Evolutionary conservation across 116 monocot species (phyloP), one percentile per base, ranked within the genome.

Genomic region (Zostera marina): DNA sequence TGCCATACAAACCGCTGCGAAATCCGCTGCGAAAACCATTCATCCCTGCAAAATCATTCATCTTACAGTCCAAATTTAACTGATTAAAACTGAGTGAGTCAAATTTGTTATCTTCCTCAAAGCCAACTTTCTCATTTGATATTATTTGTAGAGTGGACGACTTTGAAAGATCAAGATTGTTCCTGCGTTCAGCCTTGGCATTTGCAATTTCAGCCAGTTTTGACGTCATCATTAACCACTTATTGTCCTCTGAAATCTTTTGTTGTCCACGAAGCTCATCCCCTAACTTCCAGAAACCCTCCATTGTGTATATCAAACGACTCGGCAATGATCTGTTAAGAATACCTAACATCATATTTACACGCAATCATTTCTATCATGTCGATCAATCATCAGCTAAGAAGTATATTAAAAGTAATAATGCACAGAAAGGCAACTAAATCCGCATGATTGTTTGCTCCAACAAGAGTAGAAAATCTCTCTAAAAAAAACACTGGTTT

Each of bases 211-310:
- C 88, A 9, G 94, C 80, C 56, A 94, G 68, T 63, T 88, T 94
- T 14, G 88, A 88, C 19, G 85, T 81, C 44, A 94, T 79, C 21
- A 79, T 43, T 55, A 79, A 74, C 94, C 94, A 94, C 60, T 88
- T 81, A 26, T 82, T 70, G 52, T 94, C 94, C 70, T 93, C 93
- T 13, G 77, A 67, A 12, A 72, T 74, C 77, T 78, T 94, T 32
- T 82, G 56, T 39, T 88, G 94, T 42, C 88, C 82, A 11, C 88
- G 76, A 60, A 94, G 79, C 67, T 94, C 94, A 61, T 94, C 77
- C 7, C 85, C 94, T 38, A 94, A 56, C 58, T 93, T 74, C 94
- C 94, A 94, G 41, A 94, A 82, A 62, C 62, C 74, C 52, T 88
- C 85, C 94, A 94, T 94, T 32, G 9, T 43, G 6, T 55, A 7